phyloP scores from a whole-genome alignment of 345 rosid species.

The Citrus trifoliata region DNA sequence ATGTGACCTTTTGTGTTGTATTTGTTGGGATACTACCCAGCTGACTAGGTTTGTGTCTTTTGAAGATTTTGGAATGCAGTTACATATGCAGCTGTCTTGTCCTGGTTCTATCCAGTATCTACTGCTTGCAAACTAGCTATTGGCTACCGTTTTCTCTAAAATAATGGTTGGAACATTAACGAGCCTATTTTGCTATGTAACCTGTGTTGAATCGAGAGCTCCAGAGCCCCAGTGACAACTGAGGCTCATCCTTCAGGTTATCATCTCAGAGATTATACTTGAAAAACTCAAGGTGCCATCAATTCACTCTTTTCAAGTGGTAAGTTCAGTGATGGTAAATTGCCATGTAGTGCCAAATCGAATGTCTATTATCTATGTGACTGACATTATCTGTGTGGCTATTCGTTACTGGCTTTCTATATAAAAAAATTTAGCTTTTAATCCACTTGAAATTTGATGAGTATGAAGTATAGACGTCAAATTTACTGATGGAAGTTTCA shows the following conservation, averaged over 20 bases:
- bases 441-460: not conserved
- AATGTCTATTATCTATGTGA: not conserved
- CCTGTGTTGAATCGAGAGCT: not conserved
- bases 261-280: not conserved
- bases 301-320: not conserved
- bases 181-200: not conserved
- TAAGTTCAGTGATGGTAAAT: not conserved
- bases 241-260: not conserved
- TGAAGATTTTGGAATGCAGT: not conserved
- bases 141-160: not conserved
- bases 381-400: not conserved
- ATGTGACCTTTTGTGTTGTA: conserved; percentile 5
- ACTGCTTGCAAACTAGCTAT: not conserved
- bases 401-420: not conserved
- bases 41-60: conserved; percentile 4
- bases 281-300: not conserved
- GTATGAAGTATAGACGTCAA: not conserved
- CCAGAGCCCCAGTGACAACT: not conserved
- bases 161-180: not conserved
- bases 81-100: not conserved
- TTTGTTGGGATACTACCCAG: conserved; percentile 7
- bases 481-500: not conserved
- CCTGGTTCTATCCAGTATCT: not conserved
- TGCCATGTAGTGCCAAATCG: not conserved
- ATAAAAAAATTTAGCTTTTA: not conserved